phyloP scores from a whole-genome alignment of 768 basidiomycete species.

The Lanmaoa rubissima region DNA sequence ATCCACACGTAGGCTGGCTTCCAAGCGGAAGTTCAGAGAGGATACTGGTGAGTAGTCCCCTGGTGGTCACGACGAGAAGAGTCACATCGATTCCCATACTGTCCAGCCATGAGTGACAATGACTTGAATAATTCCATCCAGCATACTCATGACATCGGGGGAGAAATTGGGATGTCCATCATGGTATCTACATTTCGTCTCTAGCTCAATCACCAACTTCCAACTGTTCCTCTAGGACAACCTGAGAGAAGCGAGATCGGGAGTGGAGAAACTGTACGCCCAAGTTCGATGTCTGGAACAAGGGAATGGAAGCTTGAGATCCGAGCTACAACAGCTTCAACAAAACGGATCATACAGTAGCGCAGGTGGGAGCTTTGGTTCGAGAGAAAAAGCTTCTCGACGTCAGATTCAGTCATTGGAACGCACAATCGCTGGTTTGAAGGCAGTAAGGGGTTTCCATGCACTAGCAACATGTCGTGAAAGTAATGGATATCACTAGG shows the following conservation, averaged over 20 bases:
- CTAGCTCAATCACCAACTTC: not conserved
- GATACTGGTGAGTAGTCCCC: not conserved
- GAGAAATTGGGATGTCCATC: not conserved
- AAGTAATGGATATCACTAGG: slow-evolving; percentile 1
- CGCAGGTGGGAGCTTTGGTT: not conserved
- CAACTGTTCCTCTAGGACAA: slow-evolving; percentile 4
- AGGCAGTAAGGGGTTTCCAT: slow-evolving; percentile 1
- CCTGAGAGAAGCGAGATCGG: slow-evolving; percentile 3
- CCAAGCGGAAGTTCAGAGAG: not conserved
- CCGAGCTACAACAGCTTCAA: slow-evolving; percentile 2
- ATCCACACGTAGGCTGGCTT: not conserved
- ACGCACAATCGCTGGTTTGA: not conserved
- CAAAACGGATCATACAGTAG: not conserved
- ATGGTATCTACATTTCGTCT: slow-evolving; percentile 5
- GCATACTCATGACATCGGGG: not conserved
- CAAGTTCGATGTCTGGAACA: slow-evolving; percentile 9
- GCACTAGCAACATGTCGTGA: not conserved
- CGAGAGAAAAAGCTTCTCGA: not conserved
- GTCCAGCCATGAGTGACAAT: slow-evolving; percentile 3
- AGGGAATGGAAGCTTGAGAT: slow-evolving; percentile 6
- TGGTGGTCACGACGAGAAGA: not conserved
- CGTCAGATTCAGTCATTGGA: slow-evolving; percentile 14
- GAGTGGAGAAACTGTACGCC: slow-evolving; percentile 9
- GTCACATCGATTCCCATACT: not conserved
- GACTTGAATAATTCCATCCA: not conserved